Evolutionary conservation across 495 filamentous ascomycete genomes (phyloP).

Genomic region (Tuber magnatum): DNA sequence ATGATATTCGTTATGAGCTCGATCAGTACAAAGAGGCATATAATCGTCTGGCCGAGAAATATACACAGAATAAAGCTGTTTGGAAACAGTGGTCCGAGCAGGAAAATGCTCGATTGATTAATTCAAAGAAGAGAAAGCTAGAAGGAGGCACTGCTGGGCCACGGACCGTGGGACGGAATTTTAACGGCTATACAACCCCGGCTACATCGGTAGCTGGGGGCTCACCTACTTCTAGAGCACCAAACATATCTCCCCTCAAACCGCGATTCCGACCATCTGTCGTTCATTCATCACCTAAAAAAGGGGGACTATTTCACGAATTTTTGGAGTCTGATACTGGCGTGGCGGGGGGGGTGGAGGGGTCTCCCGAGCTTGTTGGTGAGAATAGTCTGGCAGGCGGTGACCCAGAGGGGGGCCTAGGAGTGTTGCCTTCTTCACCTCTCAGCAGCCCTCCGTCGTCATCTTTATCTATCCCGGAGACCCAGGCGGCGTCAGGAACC

Average conservation of each 20-base stretch:
- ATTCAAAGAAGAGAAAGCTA: conserved; percentile 25
- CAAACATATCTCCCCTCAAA: conserved; percentile 23
- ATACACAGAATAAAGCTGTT: conserved; percentile 35
- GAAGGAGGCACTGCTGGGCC: conserved; percentile 7
- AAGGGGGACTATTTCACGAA: conserved; percentile 18
- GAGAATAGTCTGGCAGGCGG: background rate
- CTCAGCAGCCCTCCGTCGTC: conserved; percentile 1
- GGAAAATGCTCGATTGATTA: conserved; percentile 25
- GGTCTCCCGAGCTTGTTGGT: background rate
- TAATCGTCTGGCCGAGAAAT: conserved; percentile 27
- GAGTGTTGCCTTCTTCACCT: background rate
- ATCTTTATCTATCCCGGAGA: conserved; percentile 21
- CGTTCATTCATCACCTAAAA: conserved; percentile 7
- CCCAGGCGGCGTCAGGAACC: background rate
- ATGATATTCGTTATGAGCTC: conserved; percentile 21
- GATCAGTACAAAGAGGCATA: conserved; percentile 36
- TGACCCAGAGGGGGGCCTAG: background rate
- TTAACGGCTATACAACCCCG: conserved; percentile 23
- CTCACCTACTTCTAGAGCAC: conserved; percentile 12
- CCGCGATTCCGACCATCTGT: conserved; percentile 12
- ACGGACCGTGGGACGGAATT: conserved; percentile 2
- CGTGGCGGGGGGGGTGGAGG: background rate
- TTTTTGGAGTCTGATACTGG: background rate
- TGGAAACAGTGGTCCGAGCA: conserved; percentile 35
- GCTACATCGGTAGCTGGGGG: conserved; percentile 11